These are phyloP conservation scores for Floccularia luteovirens DNA, from an alignment of 768 basidiomycete genomes.

Conservation along the genomic window DNA sequence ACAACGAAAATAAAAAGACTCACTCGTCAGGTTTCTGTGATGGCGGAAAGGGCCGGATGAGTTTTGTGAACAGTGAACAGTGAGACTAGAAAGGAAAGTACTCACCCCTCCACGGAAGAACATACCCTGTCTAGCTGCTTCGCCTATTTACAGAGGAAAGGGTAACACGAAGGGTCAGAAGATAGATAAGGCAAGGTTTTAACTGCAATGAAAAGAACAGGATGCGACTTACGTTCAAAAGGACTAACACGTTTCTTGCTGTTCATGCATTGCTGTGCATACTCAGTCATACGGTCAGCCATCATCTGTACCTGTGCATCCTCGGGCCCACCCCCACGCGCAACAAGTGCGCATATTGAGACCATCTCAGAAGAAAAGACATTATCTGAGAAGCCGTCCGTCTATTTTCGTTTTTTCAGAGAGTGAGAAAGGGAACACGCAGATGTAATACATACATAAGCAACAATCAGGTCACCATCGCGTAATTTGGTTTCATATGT, in stretches of 20 bases:
- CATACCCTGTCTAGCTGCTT: constrained; percentile 59
- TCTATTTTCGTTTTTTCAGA: constrained; percentile 26
- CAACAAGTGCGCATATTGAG: constrained; percentile 60
- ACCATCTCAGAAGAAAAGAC: constrained; percentile 67
- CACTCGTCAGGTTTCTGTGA: constrained; percentile 77
- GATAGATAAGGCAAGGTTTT: not conserved
- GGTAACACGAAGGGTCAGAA: constrained; percentile 4
- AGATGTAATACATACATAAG: constrained; percentile 29
- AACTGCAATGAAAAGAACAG: no score
- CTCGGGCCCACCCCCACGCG: constrained; percentile 48
- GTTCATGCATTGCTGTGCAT: constrained; percentile 64
- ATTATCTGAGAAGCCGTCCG: constrained; percentile 50
- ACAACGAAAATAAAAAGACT: constrained; percentile 17
- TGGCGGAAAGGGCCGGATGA: constrained; percentile 4
- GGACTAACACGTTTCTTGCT: constrained; percentile 60
- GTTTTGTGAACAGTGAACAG: constrained; percentile 7
- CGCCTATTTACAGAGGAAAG: constrained; percentile 27
- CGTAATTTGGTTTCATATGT: constrained; percentile 33
- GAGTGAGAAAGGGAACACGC: constrained; percentile 8
- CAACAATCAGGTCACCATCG: constrained; percentile 46
- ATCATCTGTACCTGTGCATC: constrained; percentile 59
- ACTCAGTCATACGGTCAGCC: constrained; percentile 66
- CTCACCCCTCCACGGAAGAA: constrained; percentile 69
- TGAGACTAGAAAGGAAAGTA: constrained; percentile 11
- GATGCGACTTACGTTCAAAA: constrained; percentile 70